Conservation (phyloP, 2,329 filamentous ascomycete genomes). For the Bertia moriformis region DNA sequence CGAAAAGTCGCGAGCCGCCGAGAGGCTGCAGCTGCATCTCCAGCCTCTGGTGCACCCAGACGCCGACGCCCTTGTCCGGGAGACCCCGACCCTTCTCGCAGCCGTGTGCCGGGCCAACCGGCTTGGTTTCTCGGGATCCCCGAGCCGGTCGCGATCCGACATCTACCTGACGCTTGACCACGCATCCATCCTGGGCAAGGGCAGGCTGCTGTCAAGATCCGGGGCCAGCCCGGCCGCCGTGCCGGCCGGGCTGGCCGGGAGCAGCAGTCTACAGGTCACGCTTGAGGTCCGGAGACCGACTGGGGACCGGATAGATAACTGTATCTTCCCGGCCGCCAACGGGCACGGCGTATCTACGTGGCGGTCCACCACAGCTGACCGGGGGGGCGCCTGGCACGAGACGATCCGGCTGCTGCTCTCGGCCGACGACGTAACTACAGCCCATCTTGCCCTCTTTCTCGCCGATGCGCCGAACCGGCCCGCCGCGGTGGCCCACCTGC, state of each 20-base stretch:
- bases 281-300: slow-evolving; percentile 69
- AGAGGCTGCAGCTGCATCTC: slow-evolving; percentile 66
- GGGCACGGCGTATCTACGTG: slow-evolving; percentile 66
- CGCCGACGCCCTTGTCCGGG: slow-evolving; percentile 66
- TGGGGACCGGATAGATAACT: slow-evolving; percentile 73
- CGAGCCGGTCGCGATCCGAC: slow-evolving; percentile 75
- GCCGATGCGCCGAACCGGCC: slow-evolving; percentile 75
- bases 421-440: slow-evolving; percentile 64
- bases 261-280: slow-evolving; percentile 73
- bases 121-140: slow-evolving; percentile 86
- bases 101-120: slow-evolving; percentile 69
- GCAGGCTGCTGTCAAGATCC: slow-evolving; percentile 51
- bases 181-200: slow-evolving; percentile 60
- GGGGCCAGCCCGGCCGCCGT: slow-evolving; percentile 61
- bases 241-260: slow-evolving; percentile 43
- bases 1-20: slow-evolving; percentile 57
- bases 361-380: slow-evolving; percentile 68
- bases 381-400: slow-evolving; percentile 75
- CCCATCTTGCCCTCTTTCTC: slow-evolving; percentile 80
- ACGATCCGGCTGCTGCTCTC: slow-evolving; percentile 70
- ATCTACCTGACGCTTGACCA: slow-evolving; percentile 82
- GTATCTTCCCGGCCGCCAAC: slow-evolving; percentile 78
- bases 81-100: slow-evolving; percentile 75
- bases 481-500: slow-evolving; percentile 84
- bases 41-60: slow-evolving; percentile 66